Evolutionary conservation across 2,329 filamentous ascomycete species (phyloP), one percentile per base, ranked within the genome.

Genomic region (Sporothrix humicola): DNA sequence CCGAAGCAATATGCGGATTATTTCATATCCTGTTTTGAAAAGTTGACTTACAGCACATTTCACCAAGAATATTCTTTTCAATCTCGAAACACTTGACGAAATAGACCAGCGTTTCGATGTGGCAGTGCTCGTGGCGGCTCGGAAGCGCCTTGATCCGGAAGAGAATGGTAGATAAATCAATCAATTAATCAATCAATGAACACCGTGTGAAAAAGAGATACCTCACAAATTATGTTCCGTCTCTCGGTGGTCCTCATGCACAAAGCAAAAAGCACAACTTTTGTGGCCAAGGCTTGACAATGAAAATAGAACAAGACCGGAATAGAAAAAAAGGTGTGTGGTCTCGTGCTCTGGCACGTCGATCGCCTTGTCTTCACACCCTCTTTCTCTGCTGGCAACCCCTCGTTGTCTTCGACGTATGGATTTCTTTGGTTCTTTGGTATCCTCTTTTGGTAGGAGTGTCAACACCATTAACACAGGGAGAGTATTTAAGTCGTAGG

Each of bases 91-190:
- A 46, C 61, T 15, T 13, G 9, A 15, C 10, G n/a, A 46, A n/a
- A 8, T 13, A 7, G 8, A 66, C 61, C 61, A 66, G 9, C 13
- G 42, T 31, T 66, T 46, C 10, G 3, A 23, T 23, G 61, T 17
- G 61, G 61, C 61, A 46, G 61, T 66, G 61, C 61, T 66, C 42
- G 61, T 26, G 61, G 61, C 61, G 20, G 61, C 61, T 46, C 61
- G 61, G 61, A 66, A 48, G n/a, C 20, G 61, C 8, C 20, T 15
- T 17, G 42, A 26, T 48, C 61, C 61, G 61, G 23, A 17, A 13
- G 12, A 15, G 42, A 63, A n/a, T 15, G n/a, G 20, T 37, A 17
- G 10, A n/a, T 13, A 13, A 23, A 46, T 20, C 20, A 26, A 12
- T 44, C 9, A 15, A 8, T 3, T 8, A 23, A 10, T 23, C 9